A percentile compares a stretch with the other conserved stretches of the same genome.
These are phyloP conservation scores for Phytophthora megakarya DNA, from an alignment of 352 stramenopile genomes.

Conservation along the genomic window DNA sequence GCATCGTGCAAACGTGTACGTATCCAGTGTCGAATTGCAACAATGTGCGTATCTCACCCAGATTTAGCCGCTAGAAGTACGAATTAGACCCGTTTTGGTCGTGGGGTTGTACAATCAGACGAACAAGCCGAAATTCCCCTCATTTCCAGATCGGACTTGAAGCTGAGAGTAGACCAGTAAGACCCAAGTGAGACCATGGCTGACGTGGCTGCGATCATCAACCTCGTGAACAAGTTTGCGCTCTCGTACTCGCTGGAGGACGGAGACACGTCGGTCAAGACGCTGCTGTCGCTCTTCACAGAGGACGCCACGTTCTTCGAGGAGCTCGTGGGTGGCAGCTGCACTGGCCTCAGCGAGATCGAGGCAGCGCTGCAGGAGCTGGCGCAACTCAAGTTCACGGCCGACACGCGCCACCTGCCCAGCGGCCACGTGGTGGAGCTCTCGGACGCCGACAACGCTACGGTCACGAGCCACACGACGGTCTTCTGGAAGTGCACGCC, in stretches of 20 bases:
- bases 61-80: constrained; percentile 16
- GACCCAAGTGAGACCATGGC: constrained; percentile 46
- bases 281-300: constrained; percentile 72
- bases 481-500: constrained; percentile 89
- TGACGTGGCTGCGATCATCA: constrained; percentile 77
- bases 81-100: constrained; percentile 18
- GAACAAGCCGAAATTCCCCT: constrained; percentile 7
- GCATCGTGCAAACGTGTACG: constrained; percentile 7
- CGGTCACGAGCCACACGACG: constrained; percentile 65
- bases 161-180: constrained; percentile 15
- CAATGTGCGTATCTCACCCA: background rate
- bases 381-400: constrained; percentile 76
- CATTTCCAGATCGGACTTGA: constrained; percentile 38
- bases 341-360: constrained; percentile 70
- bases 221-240: constrained; percentile 86
- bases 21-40: constrained; percentile 20
- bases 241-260: constrained; percentile 81
- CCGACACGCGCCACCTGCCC: constrained; percentile 80
- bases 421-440: constrained; percentile 82
- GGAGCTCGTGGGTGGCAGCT: constrained; percentile 73
- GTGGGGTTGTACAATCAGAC: constrained; percentile 14
- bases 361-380: constrained; percentile 73
- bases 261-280: constrained; percentile 67
- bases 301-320: constrained; percentile 76
- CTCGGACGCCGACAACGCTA: constrained; percentile 53